Evolutionary conservation across 1,139 yeast species (phyloP).

Genomic region (Blastobotrys arbuscula): DNA sequence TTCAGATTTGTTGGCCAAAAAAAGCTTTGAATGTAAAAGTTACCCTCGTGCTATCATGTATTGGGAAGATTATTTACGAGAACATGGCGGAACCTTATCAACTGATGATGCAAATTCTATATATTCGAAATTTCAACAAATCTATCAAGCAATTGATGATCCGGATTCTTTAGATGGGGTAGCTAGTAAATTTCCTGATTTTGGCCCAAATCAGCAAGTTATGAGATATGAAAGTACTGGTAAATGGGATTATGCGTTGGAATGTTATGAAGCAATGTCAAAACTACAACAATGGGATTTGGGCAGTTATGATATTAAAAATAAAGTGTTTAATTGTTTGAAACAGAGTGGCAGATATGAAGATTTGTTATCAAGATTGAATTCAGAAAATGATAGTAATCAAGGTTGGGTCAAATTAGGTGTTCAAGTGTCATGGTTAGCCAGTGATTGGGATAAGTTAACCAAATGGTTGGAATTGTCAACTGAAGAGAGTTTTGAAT

Average conservation of each 20-base stretch:
- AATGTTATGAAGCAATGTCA: conserved; percentile 70
- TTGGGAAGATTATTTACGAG: conserved; percentile 68
- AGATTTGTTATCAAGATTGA: conserved; percentile 36
- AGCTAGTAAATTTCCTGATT: conserved; percentile 64
- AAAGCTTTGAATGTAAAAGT: conserved; percentile 79
- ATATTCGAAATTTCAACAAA: conserved; percentile 48
- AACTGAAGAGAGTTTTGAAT: conserved; percentile 42
- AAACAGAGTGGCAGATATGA: conserved; percentile 56
- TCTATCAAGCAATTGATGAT: conserved; percentile 85
- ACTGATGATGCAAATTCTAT: conserved; percentile 32
- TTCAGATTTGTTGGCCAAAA: conserved; percentile 61
- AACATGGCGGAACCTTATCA: conserved; percentile 31
- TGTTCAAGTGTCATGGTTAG: conserved; percentile 64
- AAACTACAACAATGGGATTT: conserved; percentile 36
- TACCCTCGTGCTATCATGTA: conserved; percentile 87
- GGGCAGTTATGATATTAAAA: conserved; percentile 25
- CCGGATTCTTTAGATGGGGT: conserved; percentile 88
- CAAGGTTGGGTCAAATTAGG: conserved; percentile 41
- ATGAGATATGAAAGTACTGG: conserved; percentile 79
- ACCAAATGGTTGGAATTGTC: conserved; percentile 47
- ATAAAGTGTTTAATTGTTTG: conserved; percentile 46
- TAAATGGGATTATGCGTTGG: conserved; percentile 83
- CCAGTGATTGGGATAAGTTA: conserved; percentile 51
- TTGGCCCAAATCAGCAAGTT: conserved; percentile 64
- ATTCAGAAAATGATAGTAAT: conserved; percentile 5